Conservation (phyloP, 176 grass and related monocot species). For the Tuctoria greenei region DNA sequence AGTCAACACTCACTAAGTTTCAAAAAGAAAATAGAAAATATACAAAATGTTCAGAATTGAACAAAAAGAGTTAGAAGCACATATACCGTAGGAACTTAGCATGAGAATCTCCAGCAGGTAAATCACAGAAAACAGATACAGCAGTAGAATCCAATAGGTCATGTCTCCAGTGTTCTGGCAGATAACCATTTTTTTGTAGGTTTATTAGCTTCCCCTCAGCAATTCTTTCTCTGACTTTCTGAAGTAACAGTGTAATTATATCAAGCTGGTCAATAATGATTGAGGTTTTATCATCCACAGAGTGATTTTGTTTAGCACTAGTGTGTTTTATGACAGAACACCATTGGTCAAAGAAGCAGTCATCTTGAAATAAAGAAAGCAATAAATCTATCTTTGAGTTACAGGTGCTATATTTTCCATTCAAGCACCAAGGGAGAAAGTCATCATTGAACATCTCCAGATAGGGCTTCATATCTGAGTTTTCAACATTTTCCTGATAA, state of each 20-base stretch:
- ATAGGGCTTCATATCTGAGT: slow-evolving; percentile 53
- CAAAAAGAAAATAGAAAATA: not conserved
- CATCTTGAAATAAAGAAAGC: slow-evolving; percentile 74
- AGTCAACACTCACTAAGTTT: slow-evolving; percentile 8
- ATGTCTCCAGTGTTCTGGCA: slow-evolving; percentile 58
- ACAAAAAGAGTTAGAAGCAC: slow-evolving; percentile 15
- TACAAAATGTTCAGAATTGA: not conserved
- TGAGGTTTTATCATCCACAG: slow-evolving; percentile 38
- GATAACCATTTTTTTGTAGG: slow-evolving; percentile 54
- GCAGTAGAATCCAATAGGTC: slow-evolving; percentile 67
- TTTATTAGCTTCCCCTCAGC: slow-evolving; percentile 41
- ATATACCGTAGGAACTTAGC: slow-evolving; percentile 65
- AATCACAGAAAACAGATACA: slow-evolving; percentile 50
- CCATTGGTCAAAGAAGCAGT: slow-evolving; percentile 84
- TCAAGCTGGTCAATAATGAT: slow-evolving; percentile 42
- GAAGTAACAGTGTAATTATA: slow-evolving; percentile 58
- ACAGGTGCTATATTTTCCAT: slow-evolving; percentile 50
- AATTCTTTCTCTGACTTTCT: slow-evolving; percentile 71
- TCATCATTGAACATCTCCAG: slow-evolving; percentile 62
- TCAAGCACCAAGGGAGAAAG: slow-evolving; percentile 84
- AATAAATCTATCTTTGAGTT: slow-evolving; percentile 78
- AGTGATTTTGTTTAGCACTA: slow-evolving; percentile 25
- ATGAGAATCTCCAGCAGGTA: slow-evolving; percentile 34
- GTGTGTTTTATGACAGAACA: slow-evolving; percentile 43
- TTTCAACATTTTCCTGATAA: slow-evolving; percentile 36